Conservation (phyloP, 768 basidiomycete species). For the Obba rivulosa region DNA sequence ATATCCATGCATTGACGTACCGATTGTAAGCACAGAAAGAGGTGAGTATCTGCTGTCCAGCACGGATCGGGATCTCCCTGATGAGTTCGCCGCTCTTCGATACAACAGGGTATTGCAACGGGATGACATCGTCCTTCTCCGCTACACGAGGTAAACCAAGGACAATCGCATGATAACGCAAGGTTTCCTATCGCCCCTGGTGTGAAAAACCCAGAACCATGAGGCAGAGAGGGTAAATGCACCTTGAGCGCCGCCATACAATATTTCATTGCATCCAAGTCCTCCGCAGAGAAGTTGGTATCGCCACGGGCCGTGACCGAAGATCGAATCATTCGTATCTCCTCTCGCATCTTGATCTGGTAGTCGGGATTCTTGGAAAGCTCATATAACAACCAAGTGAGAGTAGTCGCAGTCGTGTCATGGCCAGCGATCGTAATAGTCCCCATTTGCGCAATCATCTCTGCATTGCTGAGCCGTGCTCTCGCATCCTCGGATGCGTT, state of each 20-base stretch:
- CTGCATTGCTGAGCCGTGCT: conserved; percentile 6
- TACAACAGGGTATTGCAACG: conserved; percentile 9
- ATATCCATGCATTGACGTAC: background rate
- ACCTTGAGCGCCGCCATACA: conserved; percentile 12
- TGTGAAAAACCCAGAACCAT: background rate
- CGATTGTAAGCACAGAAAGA: conserved; percentile 6
- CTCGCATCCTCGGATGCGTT: conserved; percentile 12
- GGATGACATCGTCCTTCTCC: conserved; percentile 19
- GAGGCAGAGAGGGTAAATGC: no score
- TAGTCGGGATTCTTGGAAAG: conserved; percentile 8
- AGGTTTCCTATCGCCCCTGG: conserved; percentile 11
- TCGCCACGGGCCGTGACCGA: conserved; percentile 1
- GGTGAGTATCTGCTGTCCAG: conserved; percentile 1
- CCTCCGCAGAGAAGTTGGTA: conserved; percentile 11
- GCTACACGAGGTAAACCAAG: conserved; percentile 14
- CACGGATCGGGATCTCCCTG: conserved; percentile 4
- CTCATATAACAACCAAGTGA: conserved; percentile 10
- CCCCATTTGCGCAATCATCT: conserved; percentile 16
- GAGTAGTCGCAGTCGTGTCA: conserved; percentile 11
- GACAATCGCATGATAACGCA: conserved; percentile 17
- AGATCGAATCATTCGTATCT: conserved; percentile 3
- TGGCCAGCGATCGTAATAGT: conserved; percentile 10
- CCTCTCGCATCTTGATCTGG: conserved; percentile 11
- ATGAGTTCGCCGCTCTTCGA: background rate
- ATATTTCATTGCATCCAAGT: conserved; percentile 2